A percentile compares a stretch with the other conserved stretches of the same genome.
These are phyloP conservation scores for Xylaria intraflava DNA, from an alignment of 495 filamentous ascomycete genomes.

Conservation along the genomic window DNA sequence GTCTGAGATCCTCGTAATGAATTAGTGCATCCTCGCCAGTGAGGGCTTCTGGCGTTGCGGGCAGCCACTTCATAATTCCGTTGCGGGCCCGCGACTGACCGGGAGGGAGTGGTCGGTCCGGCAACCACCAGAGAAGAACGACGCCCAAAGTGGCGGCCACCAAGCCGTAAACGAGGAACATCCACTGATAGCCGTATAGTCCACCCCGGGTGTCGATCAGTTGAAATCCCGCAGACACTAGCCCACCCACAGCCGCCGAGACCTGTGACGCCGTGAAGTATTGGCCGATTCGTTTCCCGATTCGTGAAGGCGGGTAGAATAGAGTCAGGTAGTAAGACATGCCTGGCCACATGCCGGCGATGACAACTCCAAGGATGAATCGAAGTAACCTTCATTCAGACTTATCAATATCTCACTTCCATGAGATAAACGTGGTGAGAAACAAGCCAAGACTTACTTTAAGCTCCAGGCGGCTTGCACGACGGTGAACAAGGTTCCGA, in stretches of 20 bases:
- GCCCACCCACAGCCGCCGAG: conserved; percentile 80
- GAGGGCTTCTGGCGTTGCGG: conserved; percentile 60
- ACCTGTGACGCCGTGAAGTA: conserved; percentile 89
- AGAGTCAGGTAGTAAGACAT: conserved; percentile 92
- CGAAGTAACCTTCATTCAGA: conserved; percentile 56
- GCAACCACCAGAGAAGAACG: conserved; percentile 78
- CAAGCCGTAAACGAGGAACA: conserved; percentile 86
- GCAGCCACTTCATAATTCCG: conserved; percentile 52
- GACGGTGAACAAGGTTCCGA: conserved; percentile 74
- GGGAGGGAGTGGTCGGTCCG: conserved; percentile 70
- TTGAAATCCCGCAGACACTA: conserved; percentile 87
- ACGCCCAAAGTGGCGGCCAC: conserved; percentile 65
- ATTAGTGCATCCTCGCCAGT: conserved; percentile 70
- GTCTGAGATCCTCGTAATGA: conserved; percentile 77
- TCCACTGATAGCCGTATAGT: conserved; percentile 84
- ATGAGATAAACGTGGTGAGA: not conserved
- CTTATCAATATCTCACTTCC: not conserved
- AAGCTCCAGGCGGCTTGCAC: conserved; percentile 79
- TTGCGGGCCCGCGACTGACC: conserved; percentile 44
- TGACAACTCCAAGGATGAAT: conserved; percentile 80
- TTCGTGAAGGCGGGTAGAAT: conserved; percentile 82
- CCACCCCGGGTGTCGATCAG: conserved; percentile 76
- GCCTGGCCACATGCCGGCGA: conserved; percentile 91
- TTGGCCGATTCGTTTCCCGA: conserved; percentile 79
- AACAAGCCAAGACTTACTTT: conserved; percentile 50